Base-by-base conservation (phyloP, 768 basidiomycete genomes). In the Kwoniella dendrophila region DNA sequence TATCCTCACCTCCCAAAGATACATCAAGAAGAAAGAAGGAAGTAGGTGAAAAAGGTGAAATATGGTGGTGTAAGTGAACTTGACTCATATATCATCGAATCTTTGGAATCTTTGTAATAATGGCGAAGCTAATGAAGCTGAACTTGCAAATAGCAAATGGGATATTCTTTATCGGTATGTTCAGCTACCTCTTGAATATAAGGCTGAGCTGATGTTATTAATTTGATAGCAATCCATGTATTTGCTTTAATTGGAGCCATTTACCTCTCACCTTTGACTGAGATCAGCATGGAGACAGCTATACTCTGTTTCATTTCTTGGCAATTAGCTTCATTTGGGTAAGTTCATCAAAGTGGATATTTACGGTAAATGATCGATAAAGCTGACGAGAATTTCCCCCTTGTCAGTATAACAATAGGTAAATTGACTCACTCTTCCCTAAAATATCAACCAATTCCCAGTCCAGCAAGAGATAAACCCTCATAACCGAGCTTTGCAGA, bases 271-370 rank as follows among this genome's bases (percentile, higher is more conserved):
- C 88, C 88, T 0, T 81, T 82, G 2, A 78, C 79, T 49, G 56
- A 75, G 0, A 78, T 85, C 12, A 80, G 83, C 2, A 72, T 76
- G 34, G 74, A 80, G 8, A 88, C 85, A 1, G 75, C 86, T 4
- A 38, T 83, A 18, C 73, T 89, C n/a, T 82, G 83, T 26, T 80
- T 88, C 57, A 55, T 84, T 7, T 79, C 84, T 3, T 89, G 87
- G 88, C 88, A 90, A 72, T 72, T 87, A 14, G 85, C 87, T 16
- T 84, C 83, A 50, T 88, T 90, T 74, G 89, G 88, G 73, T 70
- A 83, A 80, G 70, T 48, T 18, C 22, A 22, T n/a, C n/a, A n/a
- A n/a, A n/a, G n/a, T n/a, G n/a, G n/a, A n/a, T n/a, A 18, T n/a
- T 24, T 29, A 50, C 11, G 36, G 41, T 32, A 45, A 36, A 34